These are phyloP conservation scores for Didymella keratinophila DNA, from an alignment of 2,329 filamentous ascomycete genomes.

Conservation along the genomic window DNA sequence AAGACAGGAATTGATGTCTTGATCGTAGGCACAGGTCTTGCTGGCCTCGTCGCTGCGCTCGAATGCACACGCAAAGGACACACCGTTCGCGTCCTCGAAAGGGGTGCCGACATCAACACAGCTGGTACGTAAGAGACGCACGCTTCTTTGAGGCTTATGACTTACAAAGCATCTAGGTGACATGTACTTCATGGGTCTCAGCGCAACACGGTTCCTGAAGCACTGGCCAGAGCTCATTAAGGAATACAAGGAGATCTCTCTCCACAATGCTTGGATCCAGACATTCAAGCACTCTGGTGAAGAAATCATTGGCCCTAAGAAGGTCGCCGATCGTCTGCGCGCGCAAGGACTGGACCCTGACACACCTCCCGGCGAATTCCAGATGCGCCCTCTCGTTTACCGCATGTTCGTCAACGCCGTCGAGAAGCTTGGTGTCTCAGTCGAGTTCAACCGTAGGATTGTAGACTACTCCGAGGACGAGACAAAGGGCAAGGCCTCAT, in stretches of 20 bases:
- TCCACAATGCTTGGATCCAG: constrained; percentile 64
- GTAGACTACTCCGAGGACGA: constrained; percentile 57
- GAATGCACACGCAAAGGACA: constrained; percentile 53
- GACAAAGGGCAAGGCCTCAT: constrained; percentile 47
- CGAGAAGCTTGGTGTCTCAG: constrained; percentile 54
- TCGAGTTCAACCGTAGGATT: constrained; percentile 54
- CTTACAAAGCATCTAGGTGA: constrained; percentile 54
- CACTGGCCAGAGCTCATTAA: constrained; percentile 63
- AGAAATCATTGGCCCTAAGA: constrained; percentile 57
- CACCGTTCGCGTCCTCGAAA: constrained; percentile 52
- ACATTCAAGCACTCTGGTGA: constrained; percentile 64
- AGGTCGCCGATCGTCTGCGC: constrained; percentile 60
- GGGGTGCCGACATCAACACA: constrained; percentile 60
- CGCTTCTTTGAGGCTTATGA: background rate
- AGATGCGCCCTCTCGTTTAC: constrained; percentile 65
- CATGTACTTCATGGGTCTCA: constrained; percentile 68
- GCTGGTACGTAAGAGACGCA: constrained; percentile 51
- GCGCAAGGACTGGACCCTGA: constrained; percentile 55
- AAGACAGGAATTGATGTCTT: constrained; percentile 52
- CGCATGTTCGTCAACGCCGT: constrained; percentile 63
- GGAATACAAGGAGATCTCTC: constrained; percentile 61
- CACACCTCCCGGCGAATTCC: constrained; percentile 63
- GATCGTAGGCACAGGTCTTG: constrained; percentile 51
- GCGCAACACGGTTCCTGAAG: constrained; percentile 63
- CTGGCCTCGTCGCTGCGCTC: constrained; percentile 49